Percentiles rank a stretch among this genome's conserved stretches.
Conservation (phyloP, 129 eudicot genomes). For the Artemisia annua region DNA sequence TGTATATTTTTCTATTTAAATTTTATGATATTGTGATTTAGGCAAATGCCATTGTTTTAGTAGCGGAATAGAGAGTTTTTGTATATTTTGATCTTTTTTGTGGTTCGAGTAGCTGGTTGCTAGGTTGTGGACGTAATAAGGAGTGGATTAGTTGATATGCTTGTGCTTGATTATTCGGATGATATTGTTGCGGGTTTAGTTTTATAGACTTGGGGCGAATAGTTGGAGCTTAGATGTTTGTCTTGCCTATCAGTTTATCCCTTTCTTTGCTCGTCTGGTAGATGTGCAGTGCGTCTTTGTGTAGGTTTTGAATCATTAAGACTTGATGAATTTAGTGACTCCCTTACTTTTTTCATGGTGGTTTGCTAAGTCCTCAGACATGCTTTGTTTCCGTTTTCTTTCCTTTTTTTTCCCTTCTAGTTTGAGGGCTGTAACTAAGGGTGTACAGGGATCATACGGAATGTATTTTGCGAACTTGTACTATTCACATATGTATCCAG, state of each 20-base stretch:
- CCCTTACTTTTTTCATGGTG: not conserved
- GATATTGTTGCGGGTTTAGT: too few species aligned
- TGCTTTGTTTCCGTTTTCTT: not conserved
- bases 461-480: not conserved
- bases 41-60: not conserved
- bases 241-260: not conserved
- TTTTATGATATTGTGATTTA: too few species aligned
- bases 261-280: not conserved
- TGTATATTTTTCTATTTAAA: too few species aligned
- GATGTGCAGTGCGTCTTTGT: not conserved
- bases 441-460: not conserved
- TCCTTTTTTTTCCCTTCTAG: not conserved
- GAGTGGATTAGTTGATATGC: not conserved
- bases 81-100: not conserved
- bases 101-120: not conserved
- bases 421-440: not conserved
- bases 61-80: slow-evolving; percentile 10
- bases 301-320: not conserved
- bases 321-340: not conserved
- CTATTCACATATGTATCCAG: not conserved
- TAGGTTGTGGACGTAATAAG: slow-evolving; percentile 7
- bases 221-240: too few species aligned
- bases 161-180: not conserved
- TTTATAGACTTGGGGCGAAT: too few species aligned
- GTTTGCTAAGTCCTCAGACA: not conserved